Evolutionary conservation across 2,329 filamentous ascomycete species (phyloP), one percentile per base, ranked within the genome.

Genomic region (Aspergillus sp.): DNA sequence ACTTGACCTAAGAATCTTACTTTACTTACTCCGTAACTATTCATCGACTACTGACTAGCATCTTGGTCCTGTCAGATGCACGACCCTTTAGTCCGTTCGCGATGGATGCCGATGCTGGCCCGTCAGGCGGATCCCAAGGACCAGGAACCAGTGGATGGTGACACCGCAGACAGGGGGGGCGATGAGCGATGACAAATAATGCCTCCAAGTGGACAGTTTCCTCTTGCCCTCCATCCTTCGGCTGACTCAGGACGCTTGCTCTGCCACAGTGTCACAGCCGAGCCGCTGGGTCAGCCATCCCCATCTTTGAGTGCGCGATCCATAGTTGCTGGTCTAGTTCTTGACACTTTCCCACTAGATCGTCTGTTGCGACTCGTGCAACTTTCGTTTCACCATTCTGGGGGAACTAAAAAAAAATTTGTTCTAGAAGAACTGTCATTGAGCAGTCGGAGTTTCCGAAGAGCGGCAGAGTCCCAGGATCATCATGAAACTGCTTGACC

Each of bases 51-150:
- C 32, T 36, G 32, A 36, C 32, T 36, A 36, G 32, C 32, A 36
- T 36, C 32, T 13, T 13, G 11, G 10, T 15, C 32, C 41, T 44
- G 41, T 44, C 41, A 44, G 21, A 39, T 54, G 52, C 52, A 54
- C 52, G 52, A 44, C 39, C 47, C 47, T 48, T 23, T 23, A 48
- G 21, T 21, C 13, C 23, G 44, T 13, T 21, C 44, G 52, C 52
- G 15, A 54, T 39, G 39, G 39, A 39, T 21, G 50, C 50, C 50
- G 50, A 53, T n/a, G 19, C 38, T 21, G 25, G 38, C 52, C 38
- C 25, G 38, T 44, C 32, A 19, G 38, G 52, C 52, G 52, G 52
- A 54, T 54, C 52, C 52, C 52, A 54, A 47, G 39, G 42, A 54
- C 52, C 52, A 21, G 52, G 52, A 44, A 54, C 52, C 52, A 47